Conservation (phyloP, 495 filamentous ascomycete genomes). For the Hyphodiscus hymeniophilus region DNA sequence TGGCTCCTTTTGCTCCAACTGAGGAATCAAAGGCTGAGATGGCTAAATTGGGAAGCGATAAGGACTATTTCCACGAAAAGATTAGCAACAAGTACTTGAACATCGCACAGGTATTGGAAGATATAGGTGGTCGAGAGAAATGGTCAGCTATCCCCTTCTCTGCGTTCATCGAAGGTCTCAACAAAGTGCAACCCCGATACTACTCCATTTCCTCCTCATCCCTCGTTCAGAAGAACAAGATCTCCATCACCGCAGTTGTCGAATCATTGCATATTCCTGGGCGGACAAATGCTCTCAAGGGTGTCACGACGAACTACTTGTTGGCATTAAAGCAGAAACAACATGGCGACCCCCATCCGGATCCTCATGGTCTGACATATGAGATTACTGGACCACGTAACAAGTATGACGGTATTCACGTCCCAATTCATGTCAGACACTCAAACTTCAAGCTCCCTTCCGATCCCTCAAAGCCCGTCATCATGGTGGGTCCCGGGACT, state of each 20-base stretch:
- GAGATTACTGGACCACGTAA: conserved; percentile 85
- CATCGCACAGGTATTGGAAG: conserved; percentile 80
- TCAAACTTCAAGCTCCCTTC: conserved; percentile 99
- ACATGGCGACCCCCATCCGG: conserved; percentile 78
- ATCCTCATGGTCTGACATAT: conserved; percentile 83
- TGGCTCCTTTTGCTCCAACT: conserved; percentile 86
- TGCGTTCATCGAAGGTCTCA: conserved; percentile 84
- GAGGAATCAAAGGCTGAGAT: conserved; percentile 79
- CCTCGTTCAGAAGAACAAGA: conserved; percentile 83
- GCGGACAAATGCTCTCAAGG: conserved; percentile 74
- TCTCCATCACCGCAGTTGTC: conserved; percentile 92
- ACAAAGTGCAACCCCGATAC: conserved; percentile 94
- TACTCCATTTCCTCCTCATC: conserved; percentile 99
- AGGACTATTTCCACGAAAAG: conserved; percentile 91
- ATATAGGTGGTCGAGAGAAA: conserved; percentile 55
- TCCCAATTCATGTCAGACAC: conserved; percentile 92
- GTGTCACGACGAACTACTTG: conserved; percentile 96
- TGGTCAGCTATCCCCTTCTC: conserved; percentile 90
- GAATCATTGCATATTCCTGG: conserved; percentile 73
- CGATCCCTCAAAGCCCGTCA: conserved; percentile 85
- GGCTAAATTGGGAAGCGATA: conserved; percentile 80
- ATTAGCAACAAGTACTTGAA: conserved; percentile 78
- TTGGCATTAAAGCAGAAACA: conserved; percentile 96
- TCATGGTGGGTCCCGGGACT: conserved; percentile 94
- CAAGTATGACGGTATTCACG: conserved; percentile 93